Percentiles rank a stretch among this genome's conserved stretches.
Evolutionary conservation across 2,329 filamentous ascomycete genomes (phyloP).

Genomic region (Cladosporium sp.): DNA sequence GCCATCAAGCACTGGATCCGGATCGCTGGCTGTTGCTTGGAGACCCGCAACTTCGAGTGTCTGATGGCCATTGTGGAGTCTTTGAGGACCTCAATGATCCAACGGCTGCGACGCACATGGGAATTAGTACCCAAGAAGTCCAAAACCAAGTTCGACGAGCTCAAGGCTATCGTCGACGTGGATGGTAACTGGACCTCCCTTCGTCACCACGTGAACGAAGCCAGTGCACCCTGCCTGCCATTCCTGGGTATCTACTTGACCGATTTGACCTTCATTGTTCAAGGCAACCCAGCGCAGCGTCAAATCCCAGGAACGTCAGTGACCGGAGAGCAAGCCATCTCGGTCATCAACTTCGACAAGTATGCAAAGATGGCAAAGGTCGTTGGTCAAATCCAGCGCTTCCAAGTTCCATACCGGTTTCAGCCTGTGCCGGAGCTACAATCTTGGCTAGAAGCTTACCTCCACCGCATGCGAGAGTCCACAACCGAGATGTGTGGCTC

Average conservation of each 20-base stretch:
- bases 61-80: slow-evolving; percentile 97
- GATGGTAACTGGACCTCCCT: slow-evolving; percentile 87
- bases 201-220: slow-evolving; percentile 73
- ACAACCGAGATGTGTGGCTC: slow-evolving; percentile 60
- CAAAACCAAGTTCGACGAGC: slow-evolving; percentile 69
- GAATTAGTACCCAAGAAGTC: slow-evolving; percentile 80
- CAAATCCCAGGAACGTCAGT: slow-evolving; percentile 58
- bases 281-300: slow-evolving; percentile 83
- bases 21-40: slow-evolving; percentile 78
- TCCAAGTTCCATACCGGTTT: slow-evolving; percentile 88
- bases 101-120: slow-evolving; percentile 86
- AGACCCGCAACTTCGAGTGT: slow-evolving; percentile 92
- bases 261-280: slow-evolving; percentile 91
- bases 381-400: slow-evolving; percentile 90
- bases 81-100: slow-evolving; percentile 85
- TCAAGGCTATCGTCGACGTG: slow-evolving; percentile 83
- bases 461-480: slow-evolving; percentile 66
- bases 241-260: slow-evolving; percentile 97
- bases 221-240: slow-evolving; percentile 81
- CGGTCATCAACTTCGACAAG: slow-evolving; percentile 97
- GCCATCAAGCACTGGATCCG: slow-evolving; percentile 99
- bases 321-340: slow-evolving; percentile 58
- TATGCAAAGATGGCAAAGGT: slow-evolving; percentile 92
- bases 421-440: slow-evolving; percentile 82
- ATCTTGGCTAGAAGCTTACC: slow-evolving; percentile 83